These are phyloP conservation scores for Dactylonectria macrodidyma DNA, from an alignment of 2,329 filamentous ascomycete species.

Conservation along the genomic window DNA sequence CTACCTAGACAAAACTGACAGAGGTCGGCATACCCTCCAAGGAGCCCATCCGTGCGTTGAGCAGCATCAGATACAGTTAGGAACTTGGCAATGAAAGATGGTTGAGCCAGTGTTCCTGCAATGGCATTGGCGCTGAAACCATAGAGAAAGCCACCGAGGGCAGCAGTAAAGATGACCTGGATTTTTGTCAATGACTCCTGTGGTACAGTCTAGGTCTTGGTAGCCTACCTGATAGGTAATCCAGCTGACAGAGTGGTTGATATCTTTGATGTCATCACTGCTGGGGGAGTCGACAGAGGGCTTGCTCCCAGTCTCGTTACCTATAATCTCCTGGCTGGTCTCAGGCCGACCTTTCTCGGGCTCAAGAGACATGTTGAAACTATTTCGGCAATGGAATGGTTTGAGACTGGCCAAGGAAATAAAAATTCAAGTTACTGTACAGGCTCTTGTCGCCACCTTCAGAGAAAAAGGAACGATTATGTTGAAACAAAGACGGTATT, in stretches of 20 bases:
- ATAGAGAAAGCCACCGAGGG: slow-evolving; percentile 31
- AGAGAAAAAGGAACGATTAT: too few relatives aligned
- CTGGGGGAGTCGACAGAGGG: slow-evolving; percentile 19
- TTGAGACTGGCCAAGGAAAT: too few relatives aligned
- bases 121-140: slow-evolving; percentile 39
- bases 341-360: slow-evolving; percentile 22
- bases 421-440: too few relatives aligned
- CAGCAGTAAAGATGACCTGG: slow-evolving; percentile 36
- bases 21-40: slow-evolving; percentile 17
- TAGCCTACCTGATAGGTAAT: slow-evolving; percentile 31
- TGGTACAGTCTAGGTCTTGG: background rate
- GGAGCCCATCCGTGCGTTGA: slow-evolving; percentile 27
- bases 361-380: slow-evolving; percentile 22
- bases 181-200: background rate
- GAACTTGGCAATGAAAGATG: slow-evolving; percentile 37
- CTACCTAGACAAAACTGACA: background rate
- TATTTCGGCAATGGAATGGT: too few relatives aligned
- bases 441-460: too few relatives aligned
- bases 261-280: slow-evolving; percentile 13
- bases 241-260: slow-evolving; percentile 33
- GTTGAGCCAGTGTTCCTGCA: slow-evolving; percentile 37
- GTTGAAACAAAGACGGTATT: too few relatives aligned
- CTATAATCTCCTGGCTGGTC: slow-evolving; percentile 23
- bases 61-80: slow-evolving; percentile 25
- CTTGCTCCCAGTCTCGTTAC: slow-evolving; percentile 19